Conservation (phyloP, 1,284 basidiomycete species). For the Marasmius sp. region DNA sequence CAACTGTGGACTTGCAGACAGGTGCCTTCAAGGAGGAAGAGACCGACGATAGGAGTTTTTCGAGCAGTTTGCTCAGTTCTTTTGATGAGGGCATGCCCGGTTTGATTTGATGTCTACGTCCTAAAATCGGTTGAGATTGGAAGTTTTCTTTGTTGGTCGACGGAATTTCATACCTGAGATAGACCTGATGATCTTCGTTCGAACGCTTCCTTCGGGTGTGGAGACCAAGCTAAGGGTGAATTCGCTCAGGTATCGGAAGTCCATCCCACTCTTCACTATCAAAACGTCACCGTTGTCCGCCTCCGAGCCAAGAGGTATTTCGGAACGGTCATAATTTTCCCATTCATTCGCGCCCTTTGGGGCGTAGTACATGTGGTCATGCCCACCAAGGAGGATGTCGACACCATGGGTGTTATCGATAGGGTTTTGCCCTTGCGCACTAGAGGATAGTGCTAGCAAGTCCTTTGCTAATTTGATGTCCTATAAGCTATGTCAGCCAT, state of each 20-base stretch:
- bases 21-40: conserved; percentile 70
- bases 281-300: conserved; percentile 72
- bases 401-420: conserved; percentile 69
- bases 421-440: conserved; percentile 43
- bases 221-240: conserved; percentile 64
- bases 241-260: conserved; percentile 87
- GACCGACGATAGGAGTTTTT: conserved; percentile 70
- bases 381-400: conserved; percentile 86
- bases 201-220: conserved; percentile 61
- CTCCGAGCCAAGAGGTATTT: conserved; percentile 68
- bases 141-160: not conserved
- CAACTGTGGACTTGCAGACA: conserved; percentile 68
- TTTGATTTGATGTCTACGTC: conserved; percentile 58
- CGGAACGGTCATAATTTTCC: conserved; percentile 65
- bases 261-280: conserved; percentile 86
- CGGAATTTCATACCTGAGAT: conserved; percentile 52
- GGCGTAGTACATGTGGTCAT: conserved; percentile 88
- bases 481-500: conserved; percentile 55
- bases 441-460: conserved; percentile 58
- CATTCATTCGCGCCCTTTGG: conserved; percentile 74
- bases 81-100: conserved; percentile 64
- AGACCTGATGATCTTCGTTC: conserved; percentile 64
- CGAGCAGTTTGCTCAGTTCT: conserved; percentile 60
- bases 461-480: conserved; percentile 64
- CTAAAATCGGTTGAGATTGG: conserved; percentile 37